Percentiles rank a stretch among this genome's conserved stretches.
Evolutionary conservation across 2,329 filamentous ascomycete genomes (phyloP).

Genomic region (Didymella pinodella): DNA sequence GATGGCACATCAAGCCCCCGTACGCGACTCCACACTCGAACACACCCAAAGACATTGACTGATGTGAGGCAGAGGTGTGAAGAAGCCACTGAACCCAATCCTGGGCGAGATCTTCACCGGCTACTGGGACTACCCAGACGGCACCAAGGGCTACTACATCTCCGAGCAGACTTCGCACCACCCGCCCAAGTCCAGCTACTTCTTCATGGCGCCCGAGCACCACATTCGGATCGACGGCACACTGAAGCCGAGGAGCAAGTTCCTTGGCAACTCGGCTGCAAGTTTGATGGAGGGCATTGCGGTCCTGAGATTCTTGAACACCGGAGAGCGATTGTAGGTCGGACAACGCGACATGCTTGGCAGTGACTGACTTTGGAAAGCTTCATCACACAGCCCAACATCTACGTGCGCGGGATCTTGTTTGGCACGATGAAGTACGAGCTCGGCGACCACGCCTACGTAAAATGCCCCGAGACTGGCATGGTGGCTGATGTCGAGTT

Average conservation of each 20-base stretch:
- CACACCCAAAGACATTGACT: slow-evolving; percentile 30
- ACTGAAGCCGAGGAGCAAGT: slow-evolving; percentile 92
- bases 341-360: neutral
- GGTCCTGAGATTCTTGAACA: slow-evolving; percentile 81
- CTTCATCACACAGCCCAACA: slow-evolving; percentile 95
- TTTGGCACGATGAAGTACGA: slow-evolving; percentile 99
- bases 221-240: slow-evolving; percentile 95
- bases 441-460: slow-evolving; percentile 92
- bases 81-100: slow-evolving; percentile 97
- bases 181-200: slow-evolving; percentile 98
- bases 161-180: slow-evolving; percentile 98
- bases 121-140: slow-evolving; percentile 90
- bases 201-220: slow-evolving; percentile 95
- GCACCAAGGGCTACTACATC: slow-evolving; percentile 91
- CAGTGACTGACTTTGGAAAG: slow-evolving; percentile 56
- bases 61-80: slow-evolving; percentile 75
- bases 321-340: slow-evolving; percentile 87
- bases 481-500: slow-evolving; percentile 93
- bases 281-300: slow-evolving; percentile 98
- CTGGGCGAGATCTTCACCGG: slow-evolving; percentile 93
- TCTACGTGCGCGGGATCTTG: slow-evolving; percentile 96
- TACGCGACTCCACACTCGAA: slow-evolving; percentile 58
- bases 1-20: slow-evolving; percentile 98
- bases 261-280: slow-evolving; percentile 94
- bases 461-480: slow-evolving; percentile 87